Conservation (phyloP, 2,329 filamentous ascomycete genomes). For the Clarireedia homoeocarpa region DNA sequence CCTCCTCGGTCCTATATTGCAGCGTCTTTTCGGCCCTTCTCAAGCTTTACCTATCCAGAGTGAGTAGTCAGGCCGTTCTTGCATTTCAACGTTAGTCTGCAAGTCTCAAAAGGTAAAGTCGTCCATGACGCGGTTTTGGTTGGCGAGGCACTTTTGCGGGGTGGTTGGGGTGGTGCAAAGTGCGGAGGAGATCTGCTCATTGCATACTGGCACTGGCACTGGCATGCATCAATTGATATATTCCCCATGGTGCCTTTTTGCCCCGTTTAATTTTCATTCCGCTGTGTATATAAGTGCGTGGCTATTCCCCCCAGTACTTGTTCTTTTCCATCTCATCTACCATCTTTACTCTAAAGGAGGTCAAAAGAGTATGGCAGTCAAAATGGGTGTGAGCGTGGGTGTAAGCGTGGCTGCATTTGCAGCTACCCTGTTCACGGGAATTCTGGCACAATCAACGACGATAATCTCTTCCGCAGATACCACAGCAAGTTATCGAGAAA, state of each 20-base stretch:
- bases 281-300: neutral
- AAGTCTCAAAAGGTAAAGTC: neutral
- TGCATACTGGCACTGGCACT: neutral
- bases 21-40: neutral
- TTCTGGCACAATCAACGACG: slow-evolving; percentile 15
- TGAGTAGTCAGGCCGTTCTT: neutral
- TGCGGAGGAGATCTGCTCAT: neutral
- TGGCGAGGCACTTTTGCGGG: neutral
- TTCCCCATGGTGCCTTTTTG: neutral
- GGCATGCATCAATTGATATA: neutral
- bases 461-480: slow-evolving; percentile 6
- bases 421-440: slow-evolving; percentile 8
- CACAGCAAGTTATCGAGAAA: slow-evolving; percentile 17
- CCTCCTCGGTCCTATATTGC: too few relatives aligned
- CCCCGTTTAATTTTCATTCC: neutral
- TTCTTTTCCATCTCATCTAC: neutral
- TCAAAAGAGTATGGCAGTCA: slow-evolving; percentile 13
- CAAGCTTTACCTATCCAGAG: neutral
- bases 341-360: neutral
- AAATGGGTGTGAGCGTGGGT: slow-evolving; percentile 7
- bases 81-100: neutral
- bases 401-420: slow-evolving; percentile 13
- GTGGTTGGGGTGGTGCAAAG: neutral
- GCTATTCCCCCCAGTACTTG: neutral
- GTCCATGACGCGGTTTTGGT: neutral